Base-by-base conservation (phyloP, 768 basidiomycete genomes). In the Lentinus tigrinus region DNA sequence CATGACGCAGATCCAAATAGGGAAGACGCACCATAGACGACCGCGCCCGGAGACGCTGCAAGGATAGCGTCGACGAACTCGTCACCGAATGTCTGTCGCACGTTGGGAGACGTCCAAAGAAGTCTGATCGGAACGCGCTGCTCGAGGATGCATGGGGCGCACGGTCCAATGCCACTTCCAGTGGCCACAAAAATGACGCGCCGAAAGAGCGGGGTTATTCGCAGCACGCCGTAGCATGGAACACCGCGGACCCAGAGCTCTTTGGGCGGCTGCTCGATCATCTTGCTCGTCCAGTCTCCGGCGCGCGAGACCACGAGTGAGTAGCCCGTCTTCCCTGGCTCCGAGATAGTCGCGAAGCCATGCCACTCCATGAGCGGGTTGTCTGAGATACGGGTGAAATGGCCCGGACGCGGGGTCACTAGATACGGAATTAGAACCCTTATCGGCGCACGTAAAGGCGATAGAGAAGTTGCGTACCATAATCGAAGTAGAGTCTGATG, bases 31-130 rank as follows among this genome's bases (percentile, higher is more conserved):
- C 82, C 81, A 64, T 84, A 84, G 24, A 85, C 73, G 24, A 84
- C 80, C 3, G 83, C 82, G 52, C 74, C 78, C n/a, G 83, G 83
- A 21, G 76, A 75, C 1, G 79, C 79, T n/a, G 71, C 75, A 23
- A 85, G 67, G 55, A 87, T 79, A 9, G 76, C 65, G 65, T 85
- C 82, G 1, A 85, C 84, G 13, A 87, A 72, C 51, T 82, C 75
- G 67, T 85, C 76, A 26, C 85, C 85, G 64, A 85, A 87, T 14
- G 84, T 87, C 69, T 81, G 73, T 17, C 83, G 77, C 40, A 84
- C 82, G 60, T 83, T 78, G 2, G 83, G 84, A 16, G 83, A 79
- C 0, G 83, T 84, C 84, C 84, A 85, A n/a, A 87, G 75, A 28
- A 85, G 74, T 17, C 78, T 75, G 47, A 81, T 81, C 4, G 83